Conservation (phyloP, 2,329 filamentous ascomycete genomes). For the Epichloe sp. region DNA sequence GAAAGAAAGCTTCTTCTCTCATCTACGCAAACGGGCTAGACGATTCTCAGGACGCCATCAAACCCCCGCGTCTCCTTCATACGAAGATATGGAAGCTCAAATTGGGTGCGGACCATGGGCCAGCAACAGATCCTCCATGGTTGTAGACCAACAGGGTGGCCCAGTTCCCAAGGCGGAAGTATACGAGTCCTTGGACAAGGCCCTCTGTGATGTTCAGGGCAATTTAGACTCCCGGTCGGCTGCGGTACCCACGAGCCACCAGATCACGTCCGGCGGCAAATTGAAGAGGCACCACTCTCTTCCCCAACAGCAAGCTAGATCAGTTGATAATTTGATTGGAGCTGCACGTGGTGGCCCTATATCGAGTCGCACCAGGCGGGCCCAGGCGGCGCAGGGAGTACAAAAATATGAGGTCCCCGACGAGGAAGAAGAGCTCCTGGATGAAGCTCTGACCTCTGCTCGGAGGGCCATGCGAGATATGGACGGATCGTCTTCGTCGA, state of each 20-base stretch:
- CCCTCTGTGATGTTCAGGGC: constrained; percentile 40
- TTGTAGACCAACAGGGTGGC: constrained; percentile 48
- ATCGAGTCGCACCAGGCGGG: constrained; percentile 67
- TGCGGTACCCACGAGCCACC: constrained; percentile 39
- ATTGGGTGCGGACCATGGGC: constrained; percentile 84
- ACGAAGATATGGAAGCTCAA: constrained; percentile 86
- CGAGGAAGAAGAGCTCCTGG: constrained; percentile 90
- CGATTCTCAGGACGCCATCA: constrained; percentile 87
- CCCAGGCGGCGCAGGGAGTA: constrained; percentile 59
- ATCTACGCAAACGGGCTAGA: constrained; percentile 83
- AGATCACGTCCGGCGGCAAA: constrained; percentile 32
- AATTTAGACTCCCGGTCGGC: constrained; percentile 31
- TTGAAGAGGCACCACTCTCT: constrained; percentile 54
- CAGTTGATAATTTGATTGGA: constrained; percentile 49
- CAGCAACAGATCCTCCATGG: constrained; percentile 72
- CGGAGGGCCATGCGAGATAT: constrained; percentile 62
- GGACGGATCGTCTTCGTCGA: constrained; percentile 31
- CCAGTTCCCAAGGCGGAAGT: constrained; percentile 40
- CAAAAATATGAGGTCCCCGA: constrained; percentile 88
- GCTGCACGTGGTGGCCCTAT: constrained; percentile 48
- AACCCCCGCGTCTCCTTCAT: constrained; percentile 61
- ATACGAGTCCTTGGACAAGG: constrained; percentile 48
- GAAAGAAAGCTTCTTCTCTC: constrained; percentile 97
- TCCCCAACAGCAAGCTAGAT: constrained; percentile 48
- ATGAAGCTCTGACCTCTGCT: constrained; percentile 73